Conservation (phyloP, 345 rosid genomes). For the Eucalyptus curtisii region DNA sequence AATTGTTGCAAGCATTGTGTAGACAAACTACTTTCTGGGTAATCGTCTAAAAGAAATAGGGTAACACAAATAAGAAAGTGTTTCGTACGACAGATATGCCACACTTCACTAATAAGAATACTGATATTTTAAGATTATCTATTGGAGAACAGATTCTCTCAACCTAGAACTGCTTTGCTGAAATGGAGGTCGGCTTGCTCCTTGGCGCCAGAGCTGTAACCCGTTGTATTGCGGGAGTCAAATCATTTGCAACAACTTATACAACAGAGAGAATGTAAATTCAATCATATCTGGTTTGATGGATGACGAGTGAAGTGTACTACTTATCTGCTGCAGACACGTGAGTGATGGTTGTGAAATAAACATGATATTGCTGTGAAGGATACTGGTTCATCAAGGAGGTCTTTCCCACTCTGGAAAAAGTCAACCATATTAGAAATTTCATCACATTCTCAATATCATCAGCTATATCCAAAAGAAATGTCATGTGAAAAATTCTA, state of each 20-base stretch:
- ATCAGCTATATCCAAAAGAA: background rate
- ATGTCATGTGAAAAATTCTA: background rate
- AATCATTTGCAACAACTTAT: background rate
- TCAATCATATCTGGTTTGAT: background rate
- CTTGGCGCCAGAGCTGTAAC: background rate
- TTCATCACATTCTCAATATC: background rate
- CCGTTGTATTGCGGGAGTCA: background rate
- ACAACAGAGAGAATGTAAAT: background rate
- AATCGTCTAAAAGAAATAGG: background rate
- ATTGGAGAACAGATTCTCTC: background rate
- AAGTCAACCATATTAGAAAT: background rate
- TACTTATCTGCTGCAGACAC: background rate
- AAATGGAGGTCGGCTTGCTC: background rate
- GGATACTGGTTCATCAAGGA: conserved; percentile 95
- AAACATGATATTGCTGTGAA: background rate
- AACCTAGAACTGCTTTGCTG: background rate
- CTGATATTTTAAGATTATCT: background rate
- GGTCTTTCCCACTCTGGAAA: conserved; percentile 84
- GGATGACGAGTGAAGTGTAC: background rate
- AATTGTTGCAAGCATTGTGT: background rate
- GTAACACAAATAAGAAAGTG: background rate
- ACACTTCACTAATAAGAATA: background rate
- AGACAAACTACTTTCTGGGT: background rate
- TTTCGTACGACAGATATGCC: background rate
- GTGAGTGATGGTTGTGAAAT: background rate